Evolutionary conservation across 1,284 basidiomycete genomes (phyloP).

Genomic region (Phellopilus nigrolimitatus): DNA sequence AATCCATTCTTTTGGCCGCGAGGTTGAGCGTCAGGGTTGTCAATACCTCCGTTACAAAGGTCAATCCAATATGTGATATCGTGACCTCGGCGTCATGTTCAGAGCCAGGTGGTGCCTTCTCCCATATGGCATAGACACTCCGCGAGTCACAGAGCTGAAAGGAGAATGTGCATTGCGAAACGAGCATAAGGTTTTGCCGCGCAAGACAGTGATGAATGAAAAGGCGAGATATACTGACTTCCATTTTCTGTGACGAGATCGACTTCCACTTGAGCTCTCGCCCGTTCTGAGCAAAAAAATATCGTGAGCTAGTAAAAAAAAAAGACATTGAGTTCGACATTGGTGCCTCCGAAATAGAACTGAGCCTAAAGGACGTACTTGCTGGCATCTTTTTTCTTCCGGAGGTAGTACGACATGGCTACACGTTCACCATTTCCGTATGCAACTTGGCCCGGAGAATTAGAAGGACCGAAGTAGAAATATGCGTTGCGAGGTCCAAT

Average conservation of each 20-base stretch:
- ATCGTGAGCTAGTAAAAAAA: constrained; percentile 48
- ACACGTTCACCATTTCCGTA: constrained; percentile 59
- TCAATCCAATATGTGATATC: constrained; percentile 9
- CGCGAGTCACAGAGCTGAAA: constrained; percentile 19
- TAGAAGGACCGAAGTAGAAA: constrained; percentile 66
- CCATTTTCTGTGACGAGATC: constrained; percentile 50
- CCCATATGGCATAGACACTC: constrained; percentile 18
- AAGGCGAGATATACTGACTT: constrained; percentile 38
- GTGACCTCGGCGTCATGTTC: constrained; percentile 20
- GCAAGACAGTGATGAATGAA: constrained; percentile 2
- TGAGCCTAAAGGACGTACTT: constrained; percentile 38
- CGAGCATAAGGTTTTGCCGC: constrained; percentile 12
- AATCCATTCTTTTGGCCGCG: constrained; percentile 15
- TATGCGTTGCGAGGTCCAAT: constrained; percentile 68
- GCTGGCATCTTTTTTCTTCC: constrained; percentile 54
- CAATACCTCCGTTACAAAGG: constrained; percentile 19
- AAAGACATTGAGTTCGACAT: constrained; percentile 1
- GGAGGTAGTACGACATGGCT: constrained; percentile 51
- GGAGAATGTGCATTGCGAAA: background rate
- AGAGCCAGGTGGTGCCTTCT: constrained; percentile 13
- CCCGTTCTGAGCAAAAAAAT: constrained; percentile 63
- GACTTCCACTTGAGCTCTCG: constrained; percentile 66
- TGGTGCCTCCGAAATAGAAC: background rate
- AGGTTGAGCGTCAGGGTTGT: constrained; percentile 21
- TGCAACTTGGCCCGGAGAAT: constrained; percentile 53